These are phyloP conservation scores for Leccinellum luteum DNA, from an alignment of 768 basidiomycete species.

Conservation along the genomic window DNA sequence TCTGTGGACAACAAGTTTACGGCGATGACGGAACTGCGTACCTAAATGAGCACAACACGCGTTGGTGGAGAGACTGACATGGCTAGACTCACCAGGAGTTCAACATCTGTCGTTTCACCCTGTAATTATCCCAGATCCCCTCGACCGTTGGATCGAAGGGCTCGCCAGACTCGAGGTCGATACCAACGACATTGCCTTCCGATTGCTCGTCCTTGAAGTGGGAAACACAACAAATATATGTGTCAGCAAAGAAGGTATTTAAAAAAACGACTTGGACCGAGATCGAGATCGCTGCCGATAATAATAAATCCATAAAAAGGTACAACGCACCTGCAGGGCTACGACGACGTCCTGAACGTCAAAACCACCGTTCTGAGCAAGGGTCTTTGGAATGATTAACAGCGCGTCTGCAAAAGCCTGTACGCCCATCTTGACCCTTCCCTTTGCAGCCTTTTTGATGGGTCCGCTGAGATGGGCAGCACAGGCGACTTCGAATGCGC, in stretches of 20 bases:
- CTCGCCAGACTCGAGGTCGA: conserved; percentile 92
- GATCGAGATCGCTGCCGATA: conserved; percentile 9
- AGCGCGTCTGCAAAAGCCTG: conserved; percentile 96
- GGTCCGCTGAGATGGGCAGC: conserved; percentile 76
- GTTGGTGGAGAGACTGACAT: conserved; percentile 11
- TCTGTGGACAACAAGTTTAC: conserved; percentile 94
- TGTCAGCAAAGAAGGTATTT: background rate
- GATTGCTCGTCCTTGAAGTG: conserved; percentile 79
- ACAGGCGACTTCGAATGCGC: conserved; percentile 95
- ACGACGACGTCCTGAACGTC: conserved; percentile 97
- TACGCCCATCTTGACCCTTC: conserved; percentile 94
- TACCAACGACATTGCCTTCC: conserved; percentile 88
- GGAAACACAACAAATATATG: background rate
- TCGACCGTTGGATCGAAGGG: conserved; percentile 95
- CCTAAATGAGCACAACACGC: conserved; percentile 26
- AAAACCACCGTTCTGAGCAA: conserved; percentile 94
- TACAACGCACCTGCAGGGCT: conserved; percentile 69
- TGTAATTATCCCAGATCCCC: conserved; percentile 98
- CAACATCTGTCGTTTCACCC: conserved; percentile 98
- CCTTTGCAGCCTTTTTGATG: conserved; percentile 86
- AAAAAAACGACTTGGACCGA: background rate
- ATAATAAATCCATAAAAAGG: conserved; percentile 5
- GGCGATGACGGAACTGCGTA: conserved; percentile 81
- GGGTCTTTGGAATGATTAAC: conserved; percentile 92
- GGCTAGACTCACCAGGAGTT: conserved; percentile 77